Conservation (phyloP, 1,284 basidiomycete genomes). For the Puccinia hordei region DNA sequence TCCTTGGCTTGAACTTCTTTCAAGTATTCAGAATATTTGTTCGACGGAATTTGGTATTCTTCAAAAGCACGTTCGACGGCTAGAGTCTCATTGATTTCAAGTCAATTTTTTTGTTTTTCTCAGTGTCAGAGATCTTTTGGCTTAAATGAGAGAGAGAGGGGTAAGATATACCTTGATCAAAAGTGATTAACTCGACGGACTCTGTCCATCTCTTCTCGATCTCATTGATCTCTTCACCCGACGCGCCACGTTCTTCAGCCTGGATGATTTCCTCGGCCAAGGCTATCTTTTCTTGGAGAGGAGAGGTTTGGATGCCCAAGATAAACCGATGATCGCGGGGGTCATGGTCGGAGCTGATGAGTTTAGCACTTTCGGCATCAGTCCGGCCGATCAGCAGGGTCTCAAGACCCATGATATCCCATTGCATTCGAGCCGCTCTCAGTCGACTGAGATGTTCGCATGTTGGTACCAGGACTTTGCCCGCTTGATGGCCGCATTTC, state of each 20-base stretch:
- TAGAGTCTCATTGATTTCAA: slow-evolving; percentile 51
- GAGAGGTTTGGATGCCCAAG: slow-evolving; percentile 64
- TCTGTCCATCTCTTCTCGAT: slow-evolving; percentile 78
- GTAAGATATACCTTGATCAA: slow-evolving; percentile 33
- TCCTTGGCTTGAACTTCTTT: slow-evolving; percentile 61
- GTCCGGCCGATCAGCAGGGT: slow-evolving; percentile 88
- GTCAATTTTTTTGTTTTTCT: neutral
- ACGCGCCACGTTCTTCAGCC: slow-evolving; percentile 70
- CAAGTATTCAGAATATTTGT: slow-evolving; percentile 7
- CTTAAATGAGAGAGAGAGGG: neutral
- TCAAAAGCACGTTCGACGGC: slow-evolving; percentile 64
- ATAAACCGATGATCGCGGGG: slow-evolving; percentile 73
- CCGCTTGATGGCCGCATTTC: slow-evolving; percentile 94
- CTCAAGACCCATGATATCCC: slow-evolving; percentile 80
- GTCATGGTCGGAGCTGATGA: slow-evolving; percentile 84
- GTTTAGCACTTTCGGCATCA: slow-evolving; percentile 82
- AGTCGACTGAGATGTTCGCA: slow-evolving; percentile 82
- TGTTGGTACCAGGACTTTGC: slow-evolving; percentile 86
- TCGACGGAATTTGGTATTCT: slow-evolving; percentile 52
- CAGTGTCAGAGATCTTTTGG: neutral
- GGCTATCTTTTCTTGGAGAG: slow-evolving; percentile 65
- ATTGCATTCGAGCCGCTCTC: slow-evolving; percentile 79
- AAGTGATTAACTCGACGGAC: slow-evolving; percentile 66
- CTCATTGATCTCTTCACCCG: slow-evolving; percentile 71
- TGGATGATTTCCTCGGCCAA: slow-evolving; percentile 60